These are phyloP conservation scores for Priceomyces carsonii DNA, from an alignment of 805 yeast genomes.

Conservation along the genomic window DNA sequence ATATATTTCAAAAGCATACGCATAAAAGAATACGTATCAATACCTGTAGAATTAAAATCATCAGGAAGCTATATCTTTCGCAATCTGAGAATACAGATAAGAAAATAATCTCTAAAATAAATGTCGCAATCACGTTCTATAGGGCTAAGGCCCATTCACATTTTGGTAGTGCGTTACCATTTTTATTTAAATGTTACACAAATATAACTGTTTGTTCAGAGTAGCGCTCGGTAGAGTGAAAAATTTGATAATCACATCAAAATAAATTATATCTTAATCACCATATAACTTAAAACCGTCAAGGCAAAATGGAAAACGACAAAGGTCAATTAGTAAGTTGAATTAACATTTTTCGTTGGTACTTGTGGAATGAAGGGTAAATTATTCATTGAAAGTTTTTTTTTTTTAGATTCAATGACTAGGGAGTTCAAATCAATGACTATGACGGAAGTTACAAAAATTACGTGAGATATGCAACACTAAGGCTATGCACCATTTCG, in stretches of 20 bases:
- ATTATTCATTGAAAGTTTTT: no score
- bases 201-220: no score
- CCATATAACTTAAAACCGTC: constrained; percentile 7
- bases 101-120: background rate
- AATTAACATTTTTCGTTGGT: constrained; percentile 1
- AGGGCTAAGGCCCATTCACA: background rate
- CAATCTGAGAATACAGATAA: background rate
- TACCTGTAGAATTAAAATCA: no score
- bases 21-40: background rate
- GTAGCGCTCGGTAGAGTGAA: no score
- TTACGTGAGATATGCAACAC: no score
- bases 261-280: constrained; percentile 3
- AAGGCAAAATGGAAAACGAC: constrained; percentile 96
- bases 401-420: no score
- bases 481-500: no score
- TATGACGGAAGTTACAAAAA: no score
- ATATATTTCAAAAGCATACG: background rate
- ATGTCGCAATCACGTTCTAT: background rate
- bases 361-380: background rate
- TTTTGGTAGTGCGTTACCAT: no score
- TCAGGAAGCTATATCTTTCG: no score
- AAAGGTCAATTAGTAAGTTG: constrained; percentile 97
- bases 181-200: no score
- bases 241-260: constrained; percentile 3
- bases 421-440: no score